Base-by-base conservation (phyloP, 495 filamentous ascomycete genomes). In the Schizothecium vesticola region DNA sequence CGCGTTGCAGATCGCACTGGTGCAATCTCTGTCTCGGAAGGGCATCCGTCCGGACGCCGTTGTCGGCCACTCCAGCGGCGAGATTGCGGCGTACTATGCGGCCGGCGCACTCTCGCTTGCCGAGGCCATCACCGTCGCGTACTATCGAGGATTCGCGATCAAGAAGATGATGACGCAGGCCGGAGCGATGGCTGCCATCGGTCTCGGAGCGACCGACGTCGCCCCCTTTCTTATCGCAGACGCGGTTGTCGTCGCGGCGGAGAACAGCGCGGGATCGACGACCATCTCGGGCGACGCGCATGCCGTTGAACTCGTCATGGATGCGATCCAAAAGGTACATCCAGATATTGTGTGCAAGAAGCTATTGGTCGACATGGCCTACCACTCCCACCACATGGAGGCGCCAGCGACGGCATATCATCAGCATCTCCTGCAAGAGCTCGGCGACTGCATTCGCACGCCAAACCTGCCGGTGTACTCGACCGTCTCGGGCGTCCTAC, bases 41-140 rank as follows among this genome's bases (percentile, higher is more conserved):
- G 79, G 79, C 25, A 76, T 89, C 7, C 57, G 62, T 12, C 85
- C 85, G 1, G 63, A 66, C 31, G 78, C 79, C 26, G 85, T 87
- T 0, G 77, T 87, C 5, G 87, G 87, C 1, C 86, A 89, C 68
- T 89, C 86, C 0, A 85, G 81, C 69, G 87, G 87, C 10, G 87
- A 89, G 69, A 88, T 88, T 70, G 76, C 78, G 2, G 78, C 76
- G 0, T 76, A 76, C 2, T 84, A 82, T 67, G 69, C 80, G 7
- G 61, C 71, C 7, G 81, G 82, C 7, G 74, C 76, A 11, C 26
- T 85, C n/a, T 74, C 77, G 3, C 75, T 82, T 13, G n/a, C 70
- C 19, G 77, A 80, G 0, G 81, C 80, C 16, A 86, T 84, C 77
- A 75, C 80, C 63, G 70, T 86, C 0, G 78, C 86, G 5, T 76